A percentile compares a stretch with the other conserved stretches of the same genome.
phyloP scores from a whole-genome alignment of 2,329 filamentous ascomycete genomes.

The Biscogniauxia marginata region DNA sequence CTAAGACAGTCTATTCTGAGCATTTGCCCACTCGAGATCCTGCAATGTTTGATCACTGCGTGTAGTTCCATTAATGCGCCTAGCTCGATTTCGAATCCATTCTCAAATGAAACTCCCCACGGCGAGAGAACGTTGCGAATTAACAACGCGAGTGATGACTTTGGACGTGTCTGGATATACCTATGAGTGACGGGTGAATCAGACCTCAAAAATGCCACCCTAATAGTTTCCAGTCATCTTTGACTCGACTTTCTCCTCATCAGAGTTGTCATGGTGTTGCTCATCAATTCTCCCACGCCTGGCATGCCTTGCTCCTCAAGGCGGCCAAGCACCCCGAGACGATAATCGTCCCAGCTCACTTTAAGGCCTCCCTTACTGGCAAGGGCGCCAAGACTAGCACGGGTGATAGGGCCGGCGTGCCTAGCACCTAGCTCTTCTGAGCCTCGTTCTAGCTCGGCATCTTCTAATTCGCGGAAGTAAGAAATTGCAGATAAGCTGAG shows the following conservation, averaged over 20 bases:
- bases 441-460: conserved; percentile 45
- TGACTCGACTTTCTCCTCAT: conserved; percentile 43
- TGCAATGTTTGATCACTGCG: too few species aligned
- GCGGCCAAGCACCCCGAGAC: conserved; percentile 67
- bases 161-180: too few species aligned
- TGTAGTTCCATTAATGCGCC: too few species aligned
- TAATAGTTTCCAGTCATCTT: conserved; percentile 14
- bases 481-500: conserved; percentile 55
- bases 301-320: conserved; percentile 62
- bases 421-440: conserved; percentile 42
- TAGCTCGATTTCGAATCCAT: too few species aligned
- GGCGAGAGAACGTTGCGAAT: too few species aligned
- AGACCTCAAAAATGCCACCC: too few species aligned
- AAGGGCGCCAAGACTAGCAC: conserved; percentile 62
- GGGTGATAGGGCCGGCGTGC: conserved; percentile 69
- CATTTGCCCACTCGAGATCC: too few species aligned
- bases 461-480: conserved; percentile 57
- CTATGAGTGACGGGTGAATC: too few species aligned
- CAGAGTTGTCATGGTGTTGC: conserved; percentile 76
- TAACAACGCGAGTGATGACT: too few species aligned
- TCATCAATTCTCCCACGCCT: conserved; percentile 71
- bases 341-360: conserved; percentile 72
- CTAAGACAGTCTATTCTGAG: too few species aligned
- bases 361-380: conserved; percentile 63
- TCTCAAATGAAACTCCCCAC: too few species aligned